Evolutionary conservation across 139 green algal species (phyloP).

Genomic region (Auxenochlorella pyrenoidosa): DNA sequence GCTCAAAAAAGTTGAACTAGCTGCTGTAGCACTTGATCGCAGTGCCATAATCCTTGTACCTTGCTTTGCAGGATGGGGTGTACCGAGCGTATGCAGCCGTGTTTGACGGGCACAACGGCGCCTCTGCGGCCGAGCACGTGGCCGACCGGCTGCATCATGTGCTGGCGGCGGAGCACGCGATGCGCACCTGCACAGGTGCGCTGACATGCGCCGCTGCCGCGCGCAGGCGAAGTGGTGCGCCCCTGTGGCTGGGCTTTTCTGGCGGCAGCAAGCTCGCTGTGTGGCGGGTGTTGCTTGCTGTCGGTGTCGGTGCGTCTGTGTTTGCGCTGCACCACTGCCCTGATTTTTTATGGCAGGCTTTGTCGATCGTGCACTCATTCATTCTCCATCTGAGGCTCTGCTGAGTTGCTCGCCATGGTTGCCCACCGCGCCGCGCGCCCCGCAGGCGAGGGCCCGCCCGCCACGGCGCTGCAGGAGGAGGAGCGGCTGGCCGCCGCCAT

Average conservation of each 20-base stretch:
- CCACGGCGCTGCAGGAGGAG: conserved; percentile 36
- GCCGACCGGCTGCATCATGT: conserved; percentile 64
- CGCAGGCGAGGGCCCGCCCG: conserved; percentile 24
- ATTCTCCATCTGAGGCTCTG: too few relatives aligned
- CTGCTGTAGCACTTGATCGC: too few relatives aligned
- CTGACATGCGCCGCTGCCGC: too few relatives aligned
- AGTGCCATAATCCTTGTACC: too few relatives aligned
- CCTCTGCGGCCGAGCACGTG: conserved; percentile 65
- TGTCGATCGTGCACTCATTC: too few relatives aligned
- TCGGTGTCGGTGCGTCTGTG: too few relatives aligned
- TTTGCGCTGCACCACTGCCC: too few relatives aligned
- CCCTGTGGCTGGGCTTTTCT: neutral
- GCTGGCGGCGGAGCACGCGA: conserved; percentile 58
- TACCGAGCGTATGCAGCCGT: conserved; percentile 67
- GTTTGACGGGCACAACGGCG: conserved; percentile 81
- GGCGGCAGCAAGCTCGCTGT: neutral
- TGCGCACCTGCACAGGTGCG: conserved; percentile 36
- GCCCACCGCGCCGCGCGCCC: too few relatives aligned
- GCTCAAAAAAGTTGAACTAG: too few relatives aligned
- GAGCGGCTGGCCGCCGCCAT: conserved; percentile 51
- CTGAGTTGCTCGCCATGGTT: too few relatives aligned
- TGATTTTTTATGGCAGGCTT: too few relatives aligned
- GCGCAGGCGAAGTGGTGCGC: neutral
- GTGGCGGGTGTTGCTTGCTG: too few relatives aligned
- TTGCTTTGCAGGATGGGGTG: conserved; percentile 52